Conservation (phyloP, 352 stramenopile genomes). For the Phytopythium sindhum region DNA sequence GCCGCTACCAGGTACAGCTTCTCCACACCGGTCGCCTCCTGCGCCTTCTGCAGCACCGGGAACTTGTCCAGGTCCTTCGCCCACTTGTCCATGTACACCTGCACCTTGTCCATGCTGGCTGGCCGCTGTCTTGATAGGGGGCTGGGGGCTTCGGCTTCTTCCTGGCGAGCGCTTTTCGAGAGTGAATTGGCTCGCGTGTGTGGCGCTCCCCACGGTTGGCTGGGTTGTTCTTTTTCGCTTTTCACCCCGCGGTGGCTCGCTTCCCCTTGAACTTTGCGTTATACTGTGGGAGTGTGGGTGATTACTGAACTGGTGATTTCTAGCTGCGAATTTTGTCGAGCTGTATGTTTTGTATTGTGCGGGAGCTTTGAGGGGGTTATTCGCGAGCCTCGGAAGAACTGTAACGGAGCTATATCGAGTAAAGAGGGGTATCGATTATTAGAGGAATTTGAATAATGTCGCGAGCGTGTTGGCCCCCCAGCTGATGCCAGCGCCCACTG, state of each 20-base stretch:
- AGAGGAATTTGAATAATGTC: neutral
- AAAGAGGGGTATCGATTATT: neutral
- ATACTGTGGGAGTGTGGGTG: neutral
- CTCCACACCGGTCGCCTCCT: slow-evolving; percentile 81
- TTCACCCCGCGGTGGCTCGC: neutral
- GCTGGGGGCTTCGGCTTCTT: slow-evolving; percentile 4
- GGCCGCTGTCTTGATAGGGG: neutral
- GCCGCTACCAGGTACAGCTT: slow-evolving; percentile 86
- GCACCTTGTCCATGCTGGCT: slow-evolving; percentile 70
- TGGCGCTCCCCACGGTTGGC: slow-evolving; percentile 10
- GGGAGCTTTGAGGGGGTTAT: neutral
- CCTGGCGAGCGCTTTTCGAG: slow-evolving; percentile 8
- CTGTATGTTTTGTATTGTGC: neutral
- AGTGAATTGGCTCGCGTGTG: slow-evolving; percentile 7
- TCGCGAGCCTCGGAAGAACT: neutral
- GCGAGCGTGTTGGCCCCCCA: no score
- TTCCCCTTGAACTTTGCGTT: neutral
- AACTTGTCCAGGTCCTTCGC: slow-evolving; percentile 85
- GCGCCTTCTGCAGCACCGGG: slow-evolving; percentile 67
- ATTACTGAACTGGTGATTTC: no score
- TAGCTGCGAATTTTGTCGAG: neutral
- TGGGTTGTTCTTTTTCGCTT: slow-evolving; percentile 9
- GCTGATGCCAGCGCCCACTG: no score
- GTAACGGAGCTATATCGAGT: slow-evolving; percentile 4
- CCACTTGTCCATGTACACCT: slow-evolving; percentile 85